Evolutionary conservation across 2,329 filamentous ascomycete genomes (phyloP).

Genomic region (Curvularia spicifera): DNA sequence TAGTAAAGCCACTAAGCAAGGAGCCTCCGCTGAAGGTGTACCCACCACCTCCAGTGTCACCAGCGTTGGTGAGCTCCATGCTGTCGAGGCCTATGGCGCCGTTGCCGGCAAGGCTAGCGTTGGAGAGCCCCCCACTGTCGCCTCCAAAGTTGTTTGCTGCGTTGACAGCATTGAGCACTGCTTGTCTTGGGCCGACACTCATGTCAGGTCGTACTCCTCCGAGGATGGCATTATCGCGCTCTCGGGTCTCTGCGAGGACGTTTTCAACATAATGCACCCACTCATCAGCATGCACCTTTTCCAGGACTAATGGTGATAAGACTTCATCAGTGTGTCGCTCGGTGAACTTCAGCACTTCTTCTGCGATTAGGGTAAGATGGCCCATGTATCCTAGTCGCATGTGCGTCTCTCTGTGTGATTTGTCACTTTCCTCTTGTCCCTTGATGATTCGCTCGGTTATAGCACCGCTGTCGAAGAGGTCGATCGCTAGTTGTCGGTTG

Average conservation of each 20-base stretch:
- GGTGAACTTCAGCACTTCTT: constrained; percentile 98
- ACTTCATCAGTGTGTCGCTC: constrained; percentile 90
- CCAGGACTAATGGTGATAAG: constrained; percentile 80
- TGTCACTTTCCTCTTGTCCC: constrained; percentile 85
- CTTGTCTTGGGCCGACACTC: constrained; percentile 77
- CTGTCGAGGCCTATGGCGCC: constrained; percentile 60
- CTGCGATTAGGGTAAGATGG: constrained; percentile 92
- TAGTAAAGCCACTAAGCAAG: constrained; percentile 87
- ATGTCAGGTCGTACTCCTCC: constrained; percentile 93
- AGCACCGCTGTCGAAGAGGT: constrained; percentile 88
- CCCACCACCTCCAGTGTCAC: constrained; percentile 73
- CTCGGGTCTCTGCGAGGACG: constrained; percentile 87
- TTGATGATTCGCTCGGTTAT: constrained; percentile 92
- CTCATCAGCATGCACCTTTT: constrained; percentile 84
- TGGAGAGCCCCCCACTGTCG: constrained; percentile 62
- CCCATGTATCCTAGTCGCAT: constrained; percentile 99
- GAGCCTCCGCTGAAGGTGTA: constrained; percentile 77
- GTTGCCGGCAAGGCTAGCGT: constrained; percentile 78
- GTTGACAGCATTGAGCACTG: constrained; percentile 66
- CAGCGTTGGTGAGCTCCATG: constrained; percentile 69
- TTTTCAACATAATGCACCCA: constrained; percentile 97
- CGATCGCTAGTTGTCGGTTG: constrained; percentile 87
- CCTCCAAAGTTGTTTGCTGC: constrained; percentile 63
- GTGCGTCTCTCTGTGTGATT: constrained; percentile 79
- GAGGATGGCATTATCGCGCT: constrained; percentile 97